Base-by-base conservation (phyloP, 1,284 basidiomycete species). In the Cryptococcus sp. region DNA sequence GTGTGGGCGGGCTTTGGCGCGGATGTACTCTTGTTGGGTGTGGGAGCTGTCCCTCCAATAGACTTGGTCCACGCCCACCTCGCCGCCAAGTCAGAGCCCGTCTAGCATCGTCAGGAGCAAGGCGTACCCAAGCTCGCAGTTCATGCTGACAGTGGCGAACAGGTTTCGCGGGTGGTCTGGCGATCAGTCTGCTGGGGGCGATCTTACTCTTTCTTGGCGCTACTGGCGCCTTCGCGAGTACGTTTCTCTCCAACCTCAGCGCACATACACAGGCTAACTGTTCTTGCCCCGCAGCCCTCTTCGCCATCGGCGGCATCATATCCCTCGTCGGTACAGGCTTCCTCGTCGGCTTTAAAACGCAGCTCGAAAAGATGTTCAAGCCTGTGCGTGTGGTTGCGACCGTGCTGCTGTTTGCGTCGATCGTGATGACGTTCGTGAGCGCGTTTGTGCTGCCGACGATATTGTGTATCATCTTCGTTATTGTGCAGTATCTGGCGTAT, bases 291-390 rank as follows among this genome's bases (percentile, higher is more conserved):
- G 18, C 71, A 90, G 87, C 88, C 13, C 80, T 97, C 43, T 97
- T 92, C 79, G 84, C 82, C 33, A 62, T 95, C 43, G 94, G 93
- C 35, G 88, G 89, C 51, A 76, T 96, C 59, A 77, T 95, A 55
- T 87, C 88, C 11, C 83, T 97, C 51, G 76, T 89, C 57, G 93
- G 91, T 24, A 94, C 91, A 0, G 92, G 91, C 1, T 95, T 94
- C 79, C 78, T 95, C 68, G 84, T 94, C 50, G 75, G 92, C 84
- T 94, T 93, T 77, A 74, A 78, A 60, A 87, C 83, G 63, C 91
- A 94, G 73, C 58, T 88, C 42, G 88, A 90, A 77, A 80, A 89
- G 63, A 94, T 94, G 91, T 95, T 95, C 82, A 91, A 93, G 76
- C 87, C 89, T 49, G 84, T 94, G 21, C 87, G 92, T 53, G 78